Evolutionary conservation across 2,329 filamentous ascomycete species (phyloP).

Genomic region (Scorias spongiosa): DNA sequence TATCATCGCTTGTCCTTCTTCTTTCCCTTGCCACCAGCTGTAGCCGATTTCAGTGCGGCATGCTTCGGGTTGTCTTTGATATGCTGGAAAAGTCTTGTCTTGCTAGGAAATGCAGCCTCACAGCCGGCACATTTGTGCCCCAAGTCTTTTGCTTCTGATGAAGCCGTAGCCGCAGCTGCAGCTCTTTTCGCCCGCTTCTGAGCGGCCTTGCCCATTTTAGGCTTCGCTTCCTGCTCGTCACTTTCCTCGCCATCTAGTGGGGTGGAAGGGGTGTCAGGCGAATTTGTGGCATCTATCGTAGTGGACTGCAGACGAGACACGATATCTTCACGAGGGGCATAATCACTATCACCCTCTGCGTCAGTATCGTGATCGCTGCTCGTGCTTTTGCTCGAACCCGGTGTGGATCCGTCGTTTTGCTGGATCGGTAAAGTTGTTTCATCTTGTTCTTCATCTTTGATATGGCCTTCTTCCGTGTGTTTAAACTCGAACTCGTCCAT

Average conservation of each 20-base stretch:
- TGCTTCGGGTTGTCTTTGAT: conserved; percentile 47
- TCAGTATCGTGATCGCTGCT: conserved; percentile 3
- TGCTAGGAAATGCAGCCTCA: conserved; percentile 60
- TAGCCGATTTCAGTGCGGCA: conserved; percentile 33
- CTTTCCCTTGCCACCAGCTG: conserved; percentile 8
- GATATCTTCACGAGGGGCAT: conserved; percentile 27
- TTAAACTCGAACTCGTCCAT: conserved; percentile 1
- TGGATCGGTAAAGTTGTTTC: not conserved
- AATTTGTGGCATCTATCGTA: conserved; percentile 2
- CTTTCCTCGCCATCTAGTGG: conserved; percentile 10
- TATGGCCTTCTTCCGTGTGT: conserved; percentile 1
- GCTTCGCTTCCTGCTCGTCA: conserved; percentile 6
- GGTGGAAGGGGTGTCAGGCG: not conserved
- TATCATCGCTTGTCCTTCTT: conserved; percentile 14
- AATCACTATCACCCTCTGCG: conserved; percentile 23
- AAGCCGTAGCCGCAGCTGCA: conserved; percentile 28
- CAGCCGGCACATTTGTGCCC: conserved; percentile 64
- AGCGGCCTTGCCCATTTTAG: conserved; percentile 33
- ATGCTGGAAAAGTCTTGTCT: conserved; percentile 59
- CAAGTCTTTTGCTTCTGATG: conserved; percentile 16
- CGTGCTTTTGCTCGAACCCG: not conserved
- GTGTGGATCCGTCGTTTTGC: not conserved
- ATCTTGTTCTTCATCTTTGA: conserved; percentile 1
- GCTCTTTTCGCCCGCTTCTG: conserved; percentile 33
- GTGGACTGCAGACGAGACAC: conserved; percentile 23